Conservation (phyloP, 306 rosid genomes). For the Canavalia gladiata region DNA sequence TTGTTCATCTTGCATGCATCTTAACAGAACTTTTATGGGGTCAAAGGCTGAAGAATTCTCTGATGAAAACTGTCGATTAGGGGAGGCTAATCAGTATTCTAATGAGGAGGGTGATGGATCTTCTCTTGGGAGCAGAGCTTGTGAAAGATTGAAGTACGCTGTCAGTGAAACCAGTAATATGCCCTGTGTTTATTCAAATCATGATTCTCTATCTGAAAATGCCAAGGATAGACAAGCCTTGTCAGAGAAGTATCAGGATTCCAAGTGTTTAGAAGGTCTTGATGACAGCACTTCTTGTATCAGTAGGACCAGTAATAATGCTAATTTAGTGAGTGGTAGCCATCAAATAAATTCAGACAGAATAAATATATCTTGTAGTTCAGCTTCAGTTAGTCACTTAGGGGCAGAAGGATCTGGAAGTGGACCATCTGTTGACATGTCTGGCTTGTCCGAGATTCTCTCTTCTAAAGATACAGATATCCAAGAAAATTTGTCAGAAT, state of each 20-base stretch:
- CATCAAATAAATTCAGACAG: conserved; percentile 57
- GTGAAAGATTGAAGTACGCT: conserved; percentile 60
- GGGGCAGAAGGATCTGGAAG: conserved; percentile 59
- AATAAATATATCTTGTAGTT: conserved; percentile 53
- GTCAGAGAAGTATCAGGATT: conserved; percentile 52
- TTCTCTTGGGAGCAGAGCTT: conserved; percentile 60
- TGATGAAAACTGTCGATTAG: conserved; percentile 74
- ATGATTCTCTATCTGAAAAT: conserved; percentile 78
- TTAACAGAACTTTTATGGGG: conserved; percentile 62
- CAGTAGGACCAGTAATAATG: conserved; percentile 67
- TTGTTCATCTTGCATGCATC: conserved; percentile 90
- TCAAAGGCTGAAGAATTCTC: conserved; percentile 76
- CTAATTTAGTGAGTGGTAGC: conserved; percentile 52
- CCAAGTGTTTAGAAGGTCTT: conserved; percentile 64
- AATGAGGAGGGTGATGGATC: conserved; percentile 58
- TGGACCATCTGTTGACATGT: conserved; percentile 53
- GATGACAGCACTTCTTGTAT: conserved; percentile 69
- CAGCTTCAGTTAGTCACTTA: conserved; percentile 64
- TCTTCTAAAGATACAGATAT: conserved; percentile 59
- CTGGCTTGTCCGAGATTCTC: conserved; percentile 54
- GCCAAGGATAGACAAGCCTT: conserved; percentile 62
- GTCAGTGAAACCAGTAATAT: conserved; percentile 69
- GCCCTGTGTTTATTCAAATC: conserved; percentile 57
- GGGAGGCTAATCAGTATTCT: conserved; percentile 62
- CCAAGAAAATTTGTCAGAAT: conserved; percentile 44